A percentile compares a stretch with the other conserved stretches of the same genome.
Conservation (phyloP, 768 basidiomycete genomes). For the Clitopilus passeckerianus region DNA sequence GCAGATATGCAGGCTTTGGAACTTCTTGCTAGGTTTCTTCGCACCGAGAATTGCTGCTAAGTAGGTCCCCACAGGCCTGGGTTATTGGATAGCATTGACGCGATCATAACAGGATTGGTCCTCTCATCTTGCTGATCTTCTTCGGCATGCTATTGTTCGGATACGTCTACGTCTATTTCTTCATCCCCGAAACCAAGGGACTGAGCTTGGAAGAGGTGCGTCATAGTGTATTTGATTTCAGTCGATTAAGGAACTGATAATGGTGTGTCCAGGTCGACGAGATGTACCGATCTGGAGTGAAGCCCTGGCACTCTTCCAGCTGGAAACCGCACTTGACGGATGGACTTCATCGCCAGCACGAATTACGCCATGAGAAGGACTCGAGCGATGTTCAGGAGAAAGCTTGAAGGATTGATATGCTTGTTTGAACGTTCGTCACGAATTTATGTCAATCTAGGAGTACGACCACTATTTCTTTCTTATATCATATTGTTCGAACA, state of each 20-base stretch:
- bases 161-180: constrained; percentile 67
- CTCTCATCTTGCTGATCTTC: constrained; percentile 73
- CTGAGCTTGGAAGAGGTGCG: constrained; percentile 67
- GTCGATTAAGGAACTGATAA: neutral
- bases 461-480: too few species aligned
- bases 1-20: constrained; percentile 64
- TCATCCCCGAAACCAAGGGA: constrained; percentile 80
- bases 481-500: neutral
- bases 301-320: constrained; percentile 57
- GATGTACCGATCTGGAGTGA: constrained; percentile 61
- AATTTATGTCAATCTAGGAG: neutral
- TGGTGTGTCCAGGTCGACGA: constrained; percentile 53
- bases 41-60: constrained; percentile 58
- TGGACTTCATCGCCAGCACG: constrained; percentile 28
- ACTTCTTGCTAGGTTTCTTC: constrained; percentile 71
- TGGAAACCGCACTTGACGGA: constrained; percentile 55
- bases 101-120: constrained; percentile 48
- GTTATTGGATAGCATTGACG: neutral
- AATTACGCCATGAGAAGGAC: constrained; percentile 6
- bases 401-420: neutral
- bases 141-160: constrained; percentile 70
- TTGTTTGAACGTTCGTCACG: neutral
- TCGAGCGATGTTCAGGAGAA: constrained; percentile 9
- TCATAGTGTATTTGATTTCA: neutral
- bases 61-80: constrained; percentile 20